Evolutionary conservation across 768 basidiomycete species (phyloP).

Genomic region (Auricularia cornea): DNA sequence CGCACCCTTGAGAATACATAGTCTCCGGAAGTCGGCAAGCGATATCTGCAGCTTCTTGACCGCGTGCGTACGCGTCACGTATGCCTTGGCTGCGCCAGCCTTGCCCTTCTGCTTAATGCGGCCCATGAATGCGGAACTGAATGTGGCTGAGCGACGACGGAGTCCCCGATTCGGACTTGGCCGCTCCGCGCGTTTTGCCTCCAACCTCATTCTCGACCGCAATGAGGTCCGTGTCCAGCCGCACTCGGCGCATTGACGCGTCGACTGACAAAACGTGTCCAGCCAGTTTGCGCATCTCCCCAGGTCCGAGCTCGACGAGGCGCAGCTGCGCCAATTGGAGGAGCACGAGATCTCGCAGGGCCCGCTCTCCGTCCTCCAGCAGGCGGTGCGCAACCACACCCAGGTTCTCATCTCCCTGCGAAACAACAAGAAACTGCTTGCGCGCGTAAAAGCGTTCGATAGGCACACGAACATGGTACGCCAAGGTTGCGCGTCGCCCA

Average conservation of each 20-base stretch:
- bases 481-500: conserved; percentile 5
- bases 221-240: conserved; percentile 6
- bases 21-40: conserved; percentile 87
- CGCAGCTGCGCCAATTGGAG: conserved; percentile 89
- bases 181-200: conserved; percentile 1
- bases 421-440: conserved; percentile 96
- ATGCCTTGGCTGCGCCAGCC: conserved; percentile 86
- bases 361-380: conserved; percentile 92
- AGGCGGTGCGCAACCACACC: conserved; percentile 94
- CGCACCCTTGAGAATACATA: conserved; percentile 95
- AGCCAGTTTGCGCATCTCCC: conserved; percentile 97
- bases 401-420: conserved; percentile 95
- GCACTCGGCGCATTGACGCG: not conserved
- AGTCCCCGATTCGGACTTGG: conserved; percentile 2
- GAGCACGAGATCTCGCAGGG: conserved; percentile 99
- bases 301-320: conserved; percentile 95
- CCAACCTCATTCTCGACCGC: conserved; percentile 1
- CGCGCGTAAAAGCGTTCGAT: conserved; percentile 96
- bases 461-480: conserved; percentile 97
- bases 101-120: conserved; percentile 78
- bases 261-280: conserved; percentile 1
- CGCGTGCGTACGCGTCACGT: conserved; percentile 82
- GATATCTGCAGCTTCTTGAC: conserved; percentile 96
- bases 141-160: conserved; percentile 4
- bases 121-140: conserved; percentile 43